Base-by-base conservation (phyloP, 2,329 filamentous ascomycete species). In the Catunica adiposa region DNA sequence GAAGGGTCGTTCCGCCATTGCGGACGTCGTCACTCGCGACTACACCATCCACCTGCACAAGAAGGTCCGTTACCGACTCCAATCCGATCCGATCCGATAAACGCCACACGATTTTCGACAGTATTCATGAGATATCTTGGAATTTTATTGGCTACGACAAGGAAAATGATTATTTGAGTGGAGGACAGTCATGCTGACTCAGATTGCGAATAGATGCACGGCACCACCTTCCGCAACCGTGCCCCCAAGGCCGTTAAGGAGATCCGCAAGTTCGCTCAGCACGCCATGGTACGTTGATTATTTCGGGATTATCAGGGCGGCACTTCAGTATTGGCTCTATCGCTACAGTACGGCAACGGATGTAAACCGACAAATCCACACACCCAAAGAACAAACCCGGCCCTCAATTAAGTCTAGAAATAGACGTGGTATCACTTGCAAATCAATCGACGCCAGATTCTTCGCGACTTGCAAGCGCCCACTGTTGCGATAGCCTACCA, bases 31-130 rank as follows among this genome's bases (percentile, higher is more conserved):
- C 74, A 84, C 92, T 69, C 88, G 92, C 82, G 94, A 98, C 81
- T 98, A 98, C 84, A 98, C 92, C 75, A 97, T 98, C 79, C 90
- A 98, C 83, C 79, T 98, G 68, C 92, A 98, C 87, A 97, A 95
- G 86, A 86, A 90, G 63, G 68, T 70, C 69, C 58, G 68, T 70
- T 60, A 51, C 34, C 54, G 51, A 56, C 37, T 31, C 29, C 25
- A 47, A n/a, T 31, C 37, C 37, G 54, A 56, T 34, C 42, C 17
- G 31, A 23, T 25, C 22, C 26, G 34, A 55, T n/a, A 23, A 42
- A 51, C 26, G 40, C 14, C 40, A 44, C 15, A 7, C 40, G 2
- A 4, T n/a, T 44, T 22, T n/a, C 40, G 40, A 44, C 15, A 44
- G 8, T 11, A n/a, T n/a, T 7, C 40, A n/a, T 23, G 52, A 46